A percentile compares a stretch with the other conserved stretches of the same genome.
Evolutionary conservation across 2,329 filamentous ascomycete genomes (phyloP).

Genomic region (Calonectria fujianensis): DNA sequence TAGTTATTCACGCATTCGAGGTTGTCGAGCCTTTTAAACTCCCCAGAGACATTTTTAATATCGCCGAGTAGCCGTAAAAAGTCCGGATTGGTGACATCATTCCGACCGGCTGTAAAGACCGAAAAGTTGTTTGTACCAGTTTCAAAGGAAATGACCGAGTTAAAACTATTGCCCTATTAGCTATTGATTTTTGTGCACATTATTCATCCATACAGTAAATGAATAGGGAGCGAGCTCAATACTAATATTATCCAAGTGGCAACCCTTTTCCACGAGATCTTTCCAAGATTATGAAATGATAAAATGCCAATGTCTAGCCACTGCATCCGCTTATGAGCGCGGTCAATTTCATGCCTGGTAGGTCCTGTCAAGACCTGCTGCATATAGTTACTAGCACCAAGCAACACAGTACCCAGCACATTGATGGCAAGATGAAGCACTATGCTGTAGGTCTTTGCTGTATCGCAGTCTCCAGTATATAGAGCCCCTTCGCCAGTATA

Average conservation of each 20-base stretch:
- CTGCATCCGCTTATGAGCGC: not conserved
- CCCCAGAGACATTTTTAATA: not conserved
- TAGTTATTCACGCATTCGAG: not conserved
- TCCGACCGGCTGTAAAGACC: not conserved
- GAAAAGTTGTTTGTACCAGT: not conserved
- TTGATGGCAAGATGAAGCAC: not conserved
- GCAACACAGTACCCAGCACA: not conserved
- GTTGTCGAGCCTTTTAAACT: not conserved
- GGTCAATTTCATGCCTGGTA: not conserved
- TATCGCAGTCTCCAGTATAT: not conserved
- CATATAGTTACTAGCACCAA: not conserved
- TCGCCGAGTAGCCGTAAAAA: not conserved
- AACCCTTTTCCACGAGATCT: not conserved
- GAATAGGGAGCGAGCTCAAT: not conserved
- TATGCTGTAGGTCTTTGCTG: not conserved
- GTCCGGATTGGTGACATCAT: not conserved
- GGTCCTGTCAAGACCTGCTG: not conserved
- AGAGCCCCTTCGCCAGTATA: not conserved
- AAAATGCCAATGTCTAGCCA: not conserved
- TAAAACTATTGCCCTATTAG: not conserved
- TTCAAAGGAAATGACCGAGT: slow-evolving; percentile 2
- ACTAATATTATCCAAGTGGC: not conserved
- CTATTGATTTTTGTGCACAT: not conserved
- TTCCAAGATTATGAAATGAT: not conserved
- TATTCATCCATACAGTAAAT: not conserved